Conservation (phyloP, 495 filamentous ascomycete genomes). For the Annulohypoxylon bovei region DNA sequence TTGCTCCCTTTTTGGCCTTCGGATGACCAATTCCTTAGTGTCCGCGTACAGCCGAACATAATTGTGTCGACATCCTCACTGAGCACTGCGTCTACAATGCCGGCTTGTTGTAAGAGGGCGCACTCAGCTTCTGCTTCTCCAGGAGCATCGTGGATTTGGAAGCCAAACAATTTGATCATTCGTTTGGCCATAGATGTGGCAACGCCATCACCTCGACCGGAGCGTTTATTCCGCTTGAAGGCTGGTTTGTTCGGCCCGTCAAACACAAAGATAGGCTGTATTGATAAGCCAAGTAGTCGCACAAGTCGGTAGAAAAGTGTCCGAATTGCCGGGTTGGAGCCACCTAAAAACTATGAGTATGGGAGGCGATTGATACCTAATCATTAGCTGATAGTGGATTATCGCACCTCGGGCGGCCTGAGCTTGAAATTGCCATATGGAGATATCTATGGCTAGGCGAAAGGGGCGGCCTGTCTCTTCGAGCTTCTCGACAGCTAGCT, state of each 20-base stretch:
- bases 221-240: slow-evolving; percentile 85
- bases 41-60: slow-evolving; percentile 91
- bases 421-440: slow-evolving; percentile 97
- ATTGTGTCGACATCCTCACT: slow-evolving; percentile 98
- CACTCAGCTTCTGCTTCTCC: slow-evolving; percentile 98
- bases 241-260: slow-evolving; percentile 90
- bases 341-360: slow-evolving; percentile 60
- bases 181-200: slow-evolving; percentile 75
- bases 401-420: slow-evolving; percentile 76
- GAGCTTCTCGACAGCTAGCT: slow-evolving; percentile 79
- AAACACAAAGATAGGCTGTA: slow-evolving; percentile 94
- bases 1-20: slow-evolving; percentile 70
- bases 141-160: slow-evolving; percentile 85
- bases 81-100: slow-evolving; percentile 92
- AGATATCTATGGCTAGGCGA: slow-evolving; percentile 91
- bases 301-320: slow-evolving; percentile 93
- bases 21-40: slow-evolving; percentile 83
- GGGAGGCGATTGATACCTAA: neutral
- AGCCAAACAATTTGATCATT: slow-evolving; percentile 84
- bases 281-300: slow-evolving; percentile 79
- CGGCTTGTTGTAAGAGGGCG: slow-evolving; percentile 81
- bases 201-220: slow-evolving; percentile 58
- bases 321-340: slow-evolving; percentile 88
- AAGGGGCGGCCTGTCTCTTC: slow-evolving; percentile 76
- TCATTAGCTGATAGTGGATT: neutral